A percentile compares a stretch with the other conserved stretches of the same genome.
Conservation (phyloP, 2,329 filamentous ascomycete genomes). For the Aspergillus persii region DNA sequence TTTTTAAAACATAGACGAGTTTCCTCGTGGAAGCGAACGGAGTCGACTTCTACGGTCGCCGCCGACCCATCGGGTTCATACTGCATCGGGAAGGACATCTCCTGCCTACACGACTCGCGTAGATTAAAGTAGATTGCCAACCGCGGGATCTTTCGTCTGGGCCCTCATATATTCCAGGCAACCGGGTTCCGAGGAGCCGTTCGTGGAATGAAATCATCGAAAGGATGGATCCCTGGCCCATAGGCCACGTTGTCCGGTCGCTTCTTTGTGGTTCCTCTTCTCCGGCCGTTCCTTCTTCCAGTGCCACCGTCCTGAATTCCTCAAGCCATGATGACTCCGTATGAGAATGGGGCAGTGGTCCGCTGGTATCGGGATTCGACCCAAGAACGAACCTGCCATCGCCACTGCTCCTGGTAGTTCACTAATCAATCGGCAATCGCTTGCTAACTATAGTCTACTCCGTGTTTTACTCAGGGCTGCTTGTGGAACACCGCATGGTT, state of each 20-base stretch:
- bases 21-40: conserved; percentile 22
- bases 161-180: conserved; percentile 1
- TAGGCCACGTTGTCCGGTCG: not conserved
- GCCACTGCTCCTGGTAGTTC: no score
- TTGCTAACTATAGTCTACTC: not conserved
- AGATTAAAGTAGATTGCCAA: not conserved
- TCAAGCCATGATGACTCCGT: no score
- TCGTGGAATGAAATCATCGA: not conserved
- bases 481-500: not conserved
- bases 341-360: no score
- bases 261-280: not conserved
- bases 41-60: no score
- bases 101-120: not conserved
- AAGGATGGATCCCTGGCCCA: not conserved
- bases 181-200: not conserved
- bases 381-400: not conserved
- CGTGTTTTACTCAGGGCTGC: not conserved
- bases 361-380: not conserved
- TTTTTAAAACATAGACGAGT: no score
- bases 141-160: not conserved
- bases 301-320: no score
- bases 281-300: not conserved
- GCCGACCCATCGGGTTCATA: not conserved
- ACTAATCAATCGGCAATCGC: no score
- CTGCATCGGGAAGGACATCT: not conserved